Conservation (phyloP, 2,329 filamentous ascomycete genomes). For the Teratosphaeria pseudoeucalypti region DNA sequence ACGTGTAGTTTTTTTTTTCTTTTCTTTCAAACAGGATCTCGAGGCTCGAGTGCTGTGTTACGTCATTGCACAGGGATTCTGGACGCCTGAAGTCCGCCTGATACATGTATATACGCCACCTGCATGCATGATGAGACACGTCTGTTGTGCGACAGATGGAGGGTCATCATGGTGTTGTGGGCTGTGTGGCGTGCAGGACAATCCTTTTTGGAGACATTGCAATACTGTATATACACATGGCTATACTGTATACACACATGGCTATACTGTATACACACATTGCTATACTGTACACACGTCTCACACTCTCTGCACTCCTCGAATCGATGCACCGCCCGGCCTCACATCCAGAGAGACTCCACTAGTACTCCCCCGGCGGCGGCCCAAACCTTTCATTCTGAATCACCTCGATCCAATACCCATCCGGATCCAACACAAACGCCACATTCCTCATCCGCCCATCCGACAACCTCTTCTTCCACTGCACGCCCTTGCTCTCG, state of each 20-base stretch:
- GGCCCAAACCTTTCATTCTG: constrained; percentile 62
- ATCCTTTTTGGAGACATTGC: no score
- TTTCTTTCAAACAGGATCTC: not conserved
- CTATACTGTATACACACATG: no score
- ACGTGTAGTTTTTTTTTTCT: not conserved
- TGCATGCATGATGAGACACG: no score
- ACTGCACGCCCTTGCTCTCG: constrained; percentile 69
- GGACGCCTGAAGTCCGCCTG: no score
- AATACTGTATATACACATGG: no score
- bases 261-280: no score
- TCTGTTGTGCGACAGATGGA: no score
- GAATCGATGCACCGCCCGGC: not conserved
- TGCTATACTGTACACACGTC: no score
- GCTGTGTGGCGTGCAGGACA: no score
- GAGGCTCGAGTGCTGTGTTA: not conserved
- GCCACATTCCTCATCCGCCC: constrained; percentile 98
- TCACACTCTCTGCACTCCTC: no score
- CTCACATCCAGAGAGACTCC: not conserved
- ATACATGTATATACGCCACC: no score
- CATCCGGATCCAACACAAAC: constrained; percentile 71
- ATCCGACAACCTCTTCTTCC: constrained; percentile 93
- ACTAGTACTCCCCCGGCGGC: constrained; percentile 8
- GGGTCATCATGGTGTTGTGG: no score
- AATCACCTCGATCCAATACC: constrained; percentile 69
- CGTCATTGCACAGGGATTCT: not conserved